phyloP scores from a whole-genome alignment of 2,329 filamentous ascomycete species.

The Coniochaeta ligniaria region DNA sequence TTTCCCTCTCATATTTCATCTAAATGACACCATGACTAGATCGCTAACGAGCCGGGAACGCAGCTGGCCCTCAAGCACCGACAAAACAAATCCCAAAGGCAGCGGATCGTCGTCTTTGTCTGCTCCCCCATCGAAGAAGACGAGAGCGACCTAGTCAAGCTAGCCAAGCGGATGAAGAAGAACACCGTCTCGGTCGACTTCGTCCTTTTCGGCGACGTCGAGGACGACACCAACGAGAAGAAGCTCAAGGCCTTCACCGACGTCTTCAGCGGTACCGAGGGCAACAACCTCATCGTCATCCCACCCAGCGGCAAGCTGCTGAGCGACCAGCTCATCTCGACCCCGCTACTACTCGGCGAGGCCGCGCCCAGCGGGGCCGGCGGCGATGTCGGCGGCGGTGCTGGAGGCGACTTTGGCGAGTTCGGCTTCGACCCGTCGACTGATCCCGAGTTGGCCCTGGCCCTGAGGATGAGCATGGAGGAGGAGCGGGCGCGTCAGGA shows the following conservation, averaged over 20 bases:
- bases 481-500: constrained; percentile 94
- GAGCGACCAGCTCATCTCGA: constrained; percentile 83
- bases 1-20: constrained; percentile 6
- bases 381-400: constrained; percentile 48
- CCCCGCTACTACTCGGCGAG: constrained; percentile 84
- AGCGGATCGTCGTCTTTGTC: constrained; percentile 94
- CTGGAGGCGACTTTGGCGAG: constrained; percentile 61
- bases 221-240: constrained; percentile 81
- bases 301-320: constrained; percentile 87
- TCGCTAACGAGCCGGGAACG: background rate
- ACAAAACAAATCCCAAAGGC: constrained; percentile 93
- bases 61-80: constrained; percentile 95
- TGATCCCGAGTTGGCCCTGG: constrained; percentile 90
- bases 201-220: constrained; percentile 87
- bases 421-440: constrained; percentile 87
- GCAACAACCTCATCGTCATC: constrained; percentile 84
- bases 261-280: constrained; percentile 83
- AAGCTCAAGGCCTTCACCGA: constrained; percentile 94
- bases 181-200: constrained; percentile 91
- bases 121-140: constrained; percentile 89
- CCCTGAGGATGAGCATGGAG: constrained; percentile 94
- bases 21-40: background rate
- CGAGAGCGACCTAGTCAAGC: constrained; percentile 78
- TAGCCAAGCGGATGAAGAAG: constrained; percentile 99
- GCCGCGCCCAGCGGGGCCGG: constrained; percentile 52